Conservation (phyloP, 129 eudicot genomes). For the Artemisia tridentata region DNA sequence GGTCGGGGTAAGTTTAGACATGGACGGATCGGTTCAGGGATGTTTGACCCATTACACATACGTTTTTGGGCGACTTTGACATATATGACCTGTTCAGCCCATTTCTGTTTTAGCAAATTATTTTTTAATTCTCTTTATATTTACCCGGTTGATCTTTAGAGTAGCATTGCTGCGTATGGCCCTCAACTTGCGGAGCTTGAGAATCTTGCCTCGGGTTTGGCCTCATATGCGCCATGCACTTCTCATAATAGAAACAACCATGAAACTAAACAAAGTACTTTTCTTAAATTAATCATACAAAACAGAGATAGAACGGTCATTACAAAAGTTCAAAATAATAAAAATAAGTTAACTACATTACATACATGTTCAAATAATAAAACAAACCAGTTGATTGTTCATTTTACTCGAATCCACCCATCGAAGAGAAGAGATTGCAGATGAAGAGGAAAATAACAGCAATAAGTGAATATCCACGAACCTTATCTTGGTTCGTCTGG, state of each 20-base stretch:
- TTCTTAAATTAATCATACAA: not conserved
- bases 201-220: not conserved
- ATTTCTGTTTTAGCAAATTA: not conserved
- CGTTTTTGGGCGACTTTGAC: not conserved
- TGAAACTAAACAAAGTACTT: not conserved
- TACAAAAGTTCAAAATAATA: not conserved
- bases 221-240: not conserved
- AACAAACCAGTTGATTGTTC: not conserved
- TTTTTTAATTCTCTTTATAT: not conserved
- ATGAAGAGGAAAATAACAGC: constrained; percentile 30
- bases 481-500: constrained; percentile 31
- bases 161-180: not conserved
- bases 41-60: too few relatives aligned
- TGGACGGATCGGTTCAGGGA: too few relatives aligned
- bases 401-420: constrained; percentile 33
- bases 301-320: not conserved
- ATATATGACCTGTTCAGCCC: not conserved
- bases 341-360: not conserved
- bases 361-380: constrained; percentile 25
- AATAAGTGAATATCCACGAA: constrained; percentile 21
- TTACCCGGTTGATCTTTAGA: not conserved
- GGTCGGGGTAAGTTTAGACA: too few relatives aligned
- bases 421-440: constrained; percentile 22
- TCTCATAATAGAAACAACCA: not conserved
- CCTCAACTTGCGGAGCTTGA: not conserved